A percentile compares a stretch with the other conserved stretches of the same genome.
Evolutionary conservation across 495 filamentous ascomycete species (phyloP).

Genomic region (Penicillium canariense): DNA sequence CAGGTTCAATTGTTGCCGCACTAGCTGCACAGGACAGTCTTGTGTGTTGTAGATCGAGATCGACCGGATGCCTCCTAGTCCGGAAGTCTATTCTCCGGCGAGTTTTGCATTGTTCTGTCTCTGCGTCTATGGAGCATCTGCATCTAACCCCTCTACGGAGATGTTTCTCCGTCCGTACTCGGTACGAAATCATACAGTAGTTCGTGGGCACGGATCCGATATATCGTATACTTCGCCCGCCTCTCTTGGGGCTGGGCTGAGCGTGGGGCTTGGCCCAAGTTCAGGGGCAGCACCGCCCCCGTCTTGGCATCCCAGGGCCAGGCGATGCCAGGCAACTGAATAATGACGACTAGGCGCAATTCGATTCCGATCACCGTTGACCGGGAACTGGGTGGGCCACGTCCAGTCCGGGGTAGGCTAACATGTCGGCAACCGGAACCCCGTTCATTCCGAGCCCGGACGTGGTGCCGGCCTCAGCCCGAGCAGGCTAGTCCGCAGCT

Average conservation of each 20-base stretch:
- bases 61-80: too few species aligned
- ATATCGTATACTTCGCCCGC: not conserved
- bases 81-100: too few species aligned
- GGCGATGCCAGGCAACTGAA: not conserved
- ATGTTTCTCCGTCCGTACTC: too few species aligned
- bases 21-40: too few species aligned
- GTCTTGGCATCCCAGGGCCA: not conserved
- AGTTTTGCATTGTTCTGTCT: too few species aligned
- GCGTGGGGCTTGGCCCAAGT: not conserved
- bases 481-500: not conserved
- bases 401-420: slow-evolving; percentile 24
- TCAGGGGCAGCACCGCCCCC: slow-evolving; percentile 4
- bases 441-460: slow-evolving; percentile 20
- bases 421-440: slow-evolving; percentile 22
- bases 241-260: not conserved
- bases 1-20: too few species aligned
- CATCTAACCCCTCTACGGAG: too few species aligned
- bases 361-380: not conserved
- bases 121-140: too few species aligned
- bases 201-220: not conserved
- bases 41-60: too few species aligned
- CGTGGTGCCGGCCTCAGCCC: slow-evolving; percentile 7
- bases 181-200: too few species aligned
- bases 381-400: slow-evolving; percentile 3
- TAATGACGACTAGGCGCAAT: not conserved